Base-by-base conservation (phyloP, 139 green algal genomes). In the Chlorella vulgaris region DNA sequence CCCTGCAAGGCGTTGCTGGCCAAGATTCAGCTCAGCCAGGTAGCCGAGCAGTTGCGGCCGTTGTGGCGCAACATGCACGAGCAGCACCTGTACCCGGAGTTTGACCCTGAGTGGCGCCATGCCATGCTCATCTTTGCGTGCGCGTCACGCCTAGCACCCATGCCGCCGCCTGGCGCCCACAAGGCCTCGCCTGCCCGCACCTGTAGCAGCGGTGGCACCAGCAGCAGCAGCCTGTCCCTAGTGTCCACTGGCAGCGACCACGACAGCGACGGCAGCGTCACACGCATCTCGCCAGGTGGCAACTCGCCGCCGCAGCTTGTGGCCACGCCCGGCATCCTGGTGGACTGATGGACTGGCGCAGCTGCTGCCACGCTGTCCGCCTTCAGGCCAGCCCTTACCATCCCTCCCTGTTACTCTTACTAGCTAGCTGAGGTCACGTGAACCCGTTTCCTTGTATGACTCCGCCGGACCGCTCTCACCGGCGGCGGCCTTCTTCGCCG, bases 81-180 rank as follows among this genome's bases (percentile, higher is more conserved):
- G 74, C 42, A 67, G 39, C 85, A 91, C 43, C 74, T 65, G 21
- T 90, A 90, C 43, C 63, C 76, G n/a, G 86, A 87, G 58, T 88
- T 66, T 53, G 60, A 68, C 2, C 58, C 71, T 10, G 73, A 87
- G 74, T 91, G 88, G 88, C 3, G 69, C 43, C 51, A 53, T 7
- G 75, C 31, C 13, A 33, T 88, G 50, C 42, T 36, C 36, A 43
- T 84, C 51, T 76, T 85, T 21, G 43, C 40, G 4, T 61, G 58
- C 29, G 78, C 76, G 50, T 68, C 42, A 2, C 67, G 50, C 33
- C n/a, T 86, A 62, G 60, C n/a, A n/a, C 58, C 74, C 40, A 19
- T 50, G 43, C 68, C 68, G 35, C 63, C 68, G 2, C 24, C 7
- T 21, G 39, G 47, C 47, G 50, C 47, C 47, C 47, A 58, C 47